Evolutionary conservation across 345 rosid species (phyloP).

Genomic region (Populus pruinosa): DNA sequence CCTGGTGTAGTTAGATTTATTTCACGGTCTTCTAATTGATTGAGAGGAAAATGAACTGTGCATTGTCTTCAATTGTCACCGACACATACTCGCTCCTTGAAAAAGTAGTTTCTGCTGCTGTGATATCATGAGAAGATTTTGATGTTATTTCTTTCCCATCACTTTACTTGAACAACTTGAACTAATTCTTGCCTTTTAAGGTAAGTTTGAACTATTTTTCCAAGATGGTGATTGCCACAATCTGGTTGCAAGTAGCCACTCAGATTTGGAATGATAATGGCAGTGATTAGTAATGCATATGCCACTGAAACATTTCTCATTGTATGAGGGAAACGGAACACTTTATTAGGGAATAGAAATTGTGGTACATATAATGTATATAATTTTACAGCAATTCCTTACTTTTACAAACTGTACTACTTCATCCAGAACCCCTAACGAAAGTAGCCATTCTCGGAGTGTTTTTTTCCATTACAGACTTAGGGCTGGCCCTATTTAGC

Average conservation of each 20-base stretch:
- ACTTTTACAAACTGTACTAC: too few relatives aligned
- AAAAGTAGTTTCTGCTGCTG: conserved; percentile 3
- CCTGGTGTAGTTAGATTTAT: not conserved
- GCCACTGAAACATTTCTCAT: not conserved
- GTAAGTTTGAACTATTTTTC: not conserved
- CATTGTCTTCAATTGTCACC: conserved; percentile 20
- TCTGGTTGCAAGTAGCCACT: not conserved
- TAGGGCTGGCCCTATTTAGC: not conserved
- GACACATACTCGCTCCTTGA: conserved; percentile 12
- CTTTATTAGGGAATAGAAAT: too few relatives aligned
- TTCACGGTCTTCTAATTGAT: not conserved
- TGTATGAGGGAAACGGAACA: too few relatives aligned
- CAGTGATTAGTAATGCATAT: too few relatives aligned
- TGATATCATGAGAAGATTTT: conserved; percentile 20
- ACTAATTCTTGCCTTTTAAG: conserved; percentile 22
- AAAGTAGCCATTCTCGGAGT: not conserved
- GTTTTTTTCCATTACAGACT: not conserved
- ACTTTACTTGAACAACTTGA: conserved; percentile 7
- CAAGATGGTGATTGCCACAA: not conserved
- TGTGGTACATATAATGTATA: too few relatives aligned
- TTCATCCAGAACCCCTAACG: not conserved
- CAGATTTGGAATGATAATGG: not conserved
- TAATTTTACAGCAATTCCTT: too few relatives aligned
- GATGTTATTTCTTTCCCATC: conserved; percentile 9
- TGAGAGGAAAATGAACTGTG: not conserved